Evolutionary conservation across 495 filamentous ascomycete genomes (phyloP), one percentile per base, ranked within the genome.

Genomic region (Penicillium ochrochloron): DNA sequence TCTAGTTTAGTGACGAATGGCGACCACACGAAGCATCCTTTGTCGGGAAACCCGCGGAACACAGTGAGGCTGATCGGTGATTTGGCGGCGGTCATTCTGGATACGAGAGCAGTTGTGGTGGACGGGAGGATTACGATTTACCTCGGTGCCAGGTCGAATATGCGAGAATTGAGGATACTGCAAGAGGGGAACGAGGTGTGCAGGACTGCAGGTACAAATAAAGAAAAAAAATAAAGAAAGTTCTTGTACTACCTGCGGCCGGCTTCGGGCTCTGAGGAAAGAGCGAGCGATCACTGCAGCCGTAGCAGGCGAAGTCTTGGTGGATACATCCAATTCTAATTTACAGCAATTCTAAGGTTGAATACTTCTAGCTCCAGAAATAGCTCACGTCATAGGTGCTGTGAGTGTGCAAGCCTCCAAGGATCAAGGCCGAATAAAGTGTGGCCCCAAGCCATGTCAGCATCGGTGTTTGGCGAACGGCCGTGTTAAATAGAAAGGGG

Each of bases 1-100:
- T 91, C 88, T 58, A 90, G 80, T 71, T 90, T 91, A 39, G 68
- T 85, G 55, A 87, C 86, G 66, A 88, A 90, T 21, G 88, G 87
- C 0, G 88, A 90, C 85, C 85, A 88, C 60, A 81, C 78, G 66
- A 89, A 82, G 50, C 54, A 64, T 5, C 72, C 71, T 4, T 62
- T 35, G 14, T 66, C 65, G 37, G 73, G 70, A 66, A 80, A 86
- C 29, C 85, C 85, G 12, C 86, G 83, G 76, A 81, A 88, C 67
- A 89, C 35, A 12, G 63, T 69, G 33, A 69, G 19, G 17, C 8
- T 12, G 10, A 52, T 23, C 6, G 25, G 3, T 15, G 53, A 33
- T 19, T 61, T 52, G 19, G 21, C 11, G 6, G 31, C 25, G 17
- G 31, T n/a, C 58, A 60, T 60, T 29, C 17, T 52, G 27, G 27